Conservation (phyloP, 306 rosid species). For the Luffa acutangula region DNA sequence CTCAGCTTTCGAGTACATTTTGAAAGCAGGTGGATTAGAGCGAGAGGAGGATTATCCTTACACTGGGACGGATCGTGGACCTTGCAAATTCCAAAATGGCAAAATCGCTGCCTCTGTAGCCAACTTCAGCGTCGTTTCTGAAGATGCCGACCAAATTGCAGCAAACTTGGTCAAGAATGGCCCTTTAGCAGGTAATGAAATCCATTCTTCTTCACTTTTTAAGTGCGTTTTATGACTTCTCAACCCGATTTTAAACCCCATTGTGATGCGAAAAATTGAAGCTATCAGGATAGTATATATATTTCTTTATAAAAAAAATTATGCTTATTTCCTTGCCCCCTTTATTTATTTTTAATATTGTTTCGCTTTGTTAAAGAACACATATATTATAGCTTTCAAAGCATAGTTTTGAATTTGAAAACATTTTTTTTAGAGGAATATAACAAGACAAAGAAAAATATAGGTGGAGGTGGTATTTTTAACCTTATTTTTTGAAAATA, state of each 20-base stretch:
- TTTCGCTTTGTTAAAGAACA: too few relatives aligned
- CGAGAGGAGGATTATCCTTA: slow-evolving; percentile 76
- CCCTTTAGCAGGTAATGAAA: slow-evolving; percentile 68
- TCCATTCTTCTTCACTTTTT: not conserved
- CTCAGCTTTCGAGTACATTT: slow-evolving; percentile 70
- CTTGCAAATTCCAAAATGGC: slow-evolving; percentile 79
- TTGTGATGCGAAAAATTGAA: too few relatives aligned
- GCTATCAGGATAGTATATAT: too few relatives aligned
- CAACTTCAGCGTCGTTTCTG: slow-evolving; percentile 76
- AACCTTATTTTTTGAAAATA: too few relatives aligned
- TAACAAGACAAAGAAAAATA: too few relatives aligned
- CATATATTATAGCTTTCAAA: too few relatives aligned
- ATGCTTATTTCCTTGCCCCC: too few relatives aligned
- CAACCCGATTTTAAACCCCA: not conserved
- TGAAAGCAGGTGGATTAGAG: slow-evolving; percentile 72
- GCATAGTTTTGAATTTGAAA: too few relatives aligned
- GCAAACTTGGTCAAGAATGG: slow-evolving; percentile 85
- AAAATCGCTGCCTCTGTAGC: slow-evolving; percentile 53
- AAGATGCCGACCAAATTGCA: slow-evolving; percentile 85
- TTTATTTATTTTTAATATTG: too few relatives aligned
- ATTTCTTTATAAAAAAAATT: too few relatives aligned
- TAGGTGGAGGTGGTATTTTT: too few relatives aligned
- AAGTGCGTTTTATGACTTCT: not conserved
- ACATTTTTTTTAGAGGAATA: too few relatives aligned
- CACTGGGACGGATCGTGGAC: slow-evolving; percentile 61